Evolutionary conservation across 306 rosid species (phyloP).

Genomic region (Oxytropis ochrocephala): DNA sequence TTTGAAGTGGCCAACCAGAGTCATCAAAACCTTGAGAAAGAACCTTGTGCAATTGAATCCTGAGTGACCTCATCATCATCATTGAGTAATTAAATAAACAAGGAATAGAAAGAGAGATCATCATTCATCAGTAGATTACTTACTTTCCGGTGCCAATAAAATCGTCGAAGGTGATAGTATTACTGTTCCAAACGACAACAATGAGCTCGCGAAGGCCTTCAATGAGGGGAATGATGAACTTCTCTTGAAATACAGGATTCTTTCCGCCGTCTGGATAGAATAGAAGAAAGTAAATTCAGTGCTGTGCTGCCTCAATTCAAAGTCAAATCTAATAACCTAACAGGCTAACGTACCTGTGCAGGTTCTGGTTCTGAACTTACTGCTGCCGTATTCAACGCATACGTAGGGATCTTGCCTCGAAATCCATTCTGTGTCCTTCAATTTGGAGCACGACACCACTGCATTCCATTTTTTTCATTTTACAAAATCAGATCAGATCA

Average conservation of each 20-base stretch:
- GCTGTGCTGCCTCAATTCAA: too few relatives aligned
- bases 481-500: neutral
- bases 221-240: constrained; percentile 54
- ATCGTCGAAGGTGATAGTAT: constrained; percentile 60
- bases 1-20: constrained; percentile 70
- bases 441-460: constrained; percentile 67
- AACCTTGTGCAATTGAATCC: constrained; percentile 68
- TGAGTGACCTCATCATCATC: too few relatives aligned
- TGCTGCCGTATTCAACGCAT: constrained; percentile 60
- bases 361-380: constrained; percentile 66
- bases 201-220: constrained; percentile 78
- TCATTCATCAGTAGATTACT: too few relatives aligned
- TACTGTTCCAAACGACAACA: constrained; percentile 84
- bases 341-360: constrained; percentile 40
- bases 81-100: too few relatives aligned
- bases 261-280: constrained; percentile 56
- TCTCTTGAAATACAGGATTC: constrained; percentile 69
- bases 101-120: neutral
- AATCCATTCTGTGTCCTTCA: constrained; percentile 88
- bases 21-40: constrained; percentile 79
- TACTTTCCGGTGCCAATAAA: constrained; percentile 81
- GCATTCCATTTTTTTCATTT: neutral
- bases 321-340: too few relatives aligned
- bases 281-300: neutral
- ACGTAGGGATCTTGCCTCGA: constrained; percentile 88